Conservation (phyloP, 2,329 filamentous ascomycete genomes). For the Verticillium isaacii region DNA sequence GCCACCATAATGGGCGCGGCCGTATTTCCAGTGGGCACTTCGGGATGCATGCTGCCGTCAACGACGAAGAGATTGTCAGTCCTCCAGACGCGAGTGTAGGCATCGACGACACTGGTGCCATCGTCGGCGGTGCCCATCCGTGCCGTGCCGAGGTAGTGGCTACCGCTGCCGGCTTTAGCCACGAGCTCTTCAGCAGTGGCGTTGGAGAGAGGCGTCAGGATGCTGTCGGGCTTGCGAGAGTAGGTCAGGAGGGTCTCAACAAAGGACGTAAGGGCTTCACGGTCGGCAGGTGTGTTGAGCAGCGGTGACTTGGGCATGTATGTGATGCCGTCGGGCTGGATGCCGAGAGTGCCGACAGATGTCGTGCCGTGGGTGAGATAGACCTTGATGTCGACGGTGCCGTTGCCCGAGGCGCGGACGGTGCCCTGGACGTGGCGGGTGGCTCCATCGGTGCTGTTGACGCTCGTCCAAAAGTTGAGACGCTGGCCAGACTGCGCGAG, state of each 20-base stretch:
- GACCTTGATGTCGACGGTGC: slow-evolving; percentile 39
- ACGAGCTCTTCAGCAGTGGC: slow-evolving; percentile 16
- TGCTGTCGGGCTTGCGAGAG: slow-evolving; percentile 14
- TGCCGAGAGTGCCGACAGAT: slow-evolving; percentile 38
- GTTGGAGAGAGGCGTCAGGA: slow-evolving; percentile 15
- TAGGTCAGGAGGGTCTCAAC: slow-evolving; percentile 20
- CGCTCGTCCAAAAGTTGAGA: slow-evolving; percentile 40
- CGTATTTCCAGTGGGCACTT: slow-evolving; percentile 21
- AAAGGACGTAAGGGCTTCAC: slow-evolving; percentile 20
- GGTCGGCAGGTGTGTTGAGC: slow-evolving; percentile 26
- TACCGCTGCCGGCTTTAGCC: slow-evolving; percentile 17
- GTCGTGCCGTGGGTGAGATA: slow-evolving; percentile 47
- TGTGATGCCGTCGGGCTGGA: slow-evolving; percentile 33
- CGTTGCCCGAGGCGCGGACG: slow-evolving; percentile 34
- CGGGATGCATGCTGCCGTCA: slow-evolving; percentile 25
- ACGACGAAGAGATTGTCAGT: slow-evolving; percentile 21
- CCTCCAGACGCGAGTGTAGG: slow-evolving; percentile 24
- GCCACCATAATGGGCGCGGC: slow-evolving; percentile 20
- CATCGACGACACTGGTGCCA: slow-evolving; percentile 24
- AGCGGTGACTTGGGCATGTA: slow-evolving; percentile 32
- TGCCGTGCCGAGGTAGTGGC: slow-evolving; percentile 24
- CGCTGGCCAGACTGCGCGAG: slow-evolving; percentile 41
- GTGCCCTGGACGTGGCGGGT: slow-evolving; percentile 39
- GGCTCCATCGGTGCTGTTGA: slow-evolving; percentile 33
- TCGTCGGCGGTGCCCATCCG: slow-evolving; percentile 24